Percentiles rank a stretch among this genome's conserved stretches.
These are phyloP conservation scores for Boletellus sp. DNA, from an alignment of 768 basidiomycete genomes.

Conservation along the genomic window DNA sequence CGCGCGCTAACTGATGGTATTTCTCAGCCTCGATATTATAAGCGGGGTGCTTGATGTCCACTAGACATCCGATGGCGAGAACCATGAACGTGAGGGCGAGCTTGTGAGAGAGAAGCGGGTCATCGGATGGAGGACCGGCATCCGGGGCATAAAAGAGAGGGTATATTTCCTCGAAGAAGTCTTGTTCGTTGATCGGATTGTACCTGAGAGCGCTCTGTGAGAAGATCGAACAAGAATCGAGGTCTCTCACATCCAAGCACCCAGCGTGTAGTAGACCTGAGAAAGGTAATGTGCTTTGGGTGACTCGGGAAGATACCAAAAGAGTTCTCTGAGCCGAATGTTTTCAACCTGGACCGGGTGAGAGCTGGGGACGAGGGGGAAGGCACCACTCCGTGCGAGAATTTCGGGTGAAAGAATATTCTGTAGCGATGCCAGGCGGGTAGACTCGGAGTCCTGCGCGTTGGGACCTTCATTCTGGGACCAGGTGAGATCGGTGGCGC, in stretches of 20 bases:
- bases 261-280: conserved; percentile 58
- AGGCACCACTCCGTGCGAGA: conserved; percentile 57
- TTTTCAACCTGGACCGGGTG: conserved; percentile 39
- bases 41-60: conserved; percentile 52
- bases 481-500: conserved; percentile 9
- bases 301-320: conserved; percentile 66
- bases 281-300: conserved; percentile 60
- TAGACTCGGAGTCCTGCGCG: conserved; percentile 46
- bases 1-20: conserved; percentile 63
- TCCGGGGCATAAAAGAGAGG: conserved; percentile 52
- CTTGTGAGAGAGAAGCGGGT: conserved; percentile 53
- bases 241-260: conserved; percentile 63
- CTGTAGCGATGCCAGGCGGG: conserved; percentile 47
- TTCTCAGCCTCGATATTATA: conserved; percentile 69
- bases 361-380: conserved; percentile 52
- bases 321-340: conserved; percentile 53
- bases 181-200: conserved; percentile 57
- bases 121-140: conserved; percentile 42
- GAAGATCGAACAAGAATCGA: conserved; percentile 1
- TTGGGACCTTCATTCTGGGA: conserved; percentile 58
- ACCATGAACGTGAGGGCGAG: conserved; percentile 65
- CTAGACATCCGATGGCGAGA: conserved; percentile 61
- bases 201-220: conserved; percentile 44
- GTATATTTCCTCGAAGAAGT: conserved; percentile 60
- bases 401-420: conserved; percentile 60